Evolutionary conservation across 176 grass and related monocot genomes (phyloP).

Genomic region (Puccinellia tenuiflora): DNA sequence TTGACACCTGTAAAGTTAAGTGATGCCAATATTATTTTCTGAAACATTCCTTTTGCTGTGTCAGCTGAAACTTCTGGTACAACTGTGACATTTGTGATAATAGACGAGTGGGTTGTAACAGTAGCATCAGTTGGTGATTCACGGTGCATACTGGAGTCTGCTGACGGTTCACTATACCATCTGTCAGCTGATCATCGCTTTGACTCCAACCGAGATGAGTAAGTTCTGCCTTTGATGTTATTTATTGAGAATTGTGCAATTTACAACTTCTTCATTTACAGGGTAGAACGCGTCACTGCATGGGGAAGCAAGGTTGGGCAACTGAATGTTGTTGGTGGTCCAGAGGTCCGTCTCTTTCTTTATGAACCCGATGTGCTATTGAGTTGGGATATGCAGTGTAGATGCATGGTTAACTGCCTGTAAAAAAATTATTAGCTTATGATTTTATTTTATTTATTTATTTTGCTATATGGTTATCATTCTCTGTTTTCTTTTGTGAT

Average conservation of each 20-base stretch:
- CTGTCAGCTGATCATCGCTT: slow-evolving; percentile 87
- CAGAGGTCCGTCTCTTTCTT: slow-evolving; percentile 54
- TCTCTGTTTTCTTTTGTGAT: neutral
- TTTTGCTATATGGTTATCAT: neutral
- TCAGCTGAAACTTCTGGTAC: slow-evolving; percentile 73
- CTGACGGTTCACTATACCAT: slow-evolving; percentile 71
- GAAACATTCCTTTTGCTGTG: slow-evolving; percentile 14
- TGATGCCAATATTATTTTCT: neutral
- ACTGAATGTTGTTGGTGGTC: slow-evolving; percentile 85
- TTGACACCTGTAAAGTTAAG: neutral
- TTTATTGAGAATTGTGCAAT: neutral
- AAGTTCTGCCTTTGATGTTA: slow-evolving; percentile 15
- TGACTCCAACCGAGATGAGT: slow-evolving; percentile 84
- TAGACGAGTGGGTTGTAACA: slow-evolving; percentile 93
- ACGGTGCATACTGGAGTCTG: slow-evolving; percentile 81
- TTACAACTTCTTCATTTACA: slow-evolving; percentile 29
- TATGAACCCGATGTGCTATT: neutral
- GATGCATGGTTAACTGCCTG: neutral
- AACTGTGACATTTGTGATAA: slow-evolving; percentile 89
- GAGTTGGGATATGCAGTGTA: neutral
- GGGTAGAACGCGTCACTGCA: slow-evolving; percentile 74
- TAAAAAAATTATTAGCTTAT: neutral
- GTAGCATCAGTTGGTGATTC: slow-evolving; percentile 93
- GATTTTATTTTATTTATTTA: neutral
- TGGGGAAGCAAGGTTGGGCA: slow-evolving; percentile 81